A percentile compares a stretch with the other conserved stretches of the same genome.
phyloP scores from a whole-genome alignment of 75 land plant genomes.

The Pinus taeda region DNA sequence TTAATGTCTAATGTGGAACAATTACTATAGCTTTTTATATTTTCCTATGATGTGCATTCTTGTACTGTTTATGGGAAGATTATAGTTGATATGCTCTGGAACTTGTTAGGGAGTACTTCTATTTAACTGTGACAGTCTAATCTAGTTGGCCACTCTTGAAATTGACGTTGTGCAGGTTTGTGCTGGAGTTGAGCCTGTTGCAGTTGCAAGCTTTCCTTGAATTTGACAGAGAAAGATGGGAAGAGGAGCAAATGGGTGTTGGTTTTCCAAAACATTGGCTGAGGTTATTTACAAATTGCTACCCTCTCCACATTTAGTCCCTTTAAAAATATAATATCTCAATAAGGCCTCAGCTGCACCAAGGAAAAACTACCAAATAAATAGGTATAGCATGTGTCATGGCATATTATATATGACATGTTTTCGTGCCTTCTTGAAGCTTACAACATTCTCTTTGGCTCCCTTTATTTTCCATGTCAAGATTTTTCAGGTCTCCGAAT shows the following conservation, averaged over 20 bases:
- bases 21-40: too few species aligned
- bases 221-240: constrained; percentile 40
- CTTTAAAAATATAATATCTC: constrained; percentile 64
- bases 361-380: constrained; percentile 64
- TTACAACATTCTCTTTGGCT: background rate
- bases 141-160: too few species aligned
- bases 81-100: too few species aligned
- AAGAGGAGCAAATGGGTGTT: constrained; percentile 29
- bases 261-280: constrained; percentile 35
- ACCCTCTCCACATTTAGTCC: constrained; percentile 64
- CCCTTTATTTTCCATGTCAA: background rate
- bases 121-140: too few species aligned
- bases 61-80: too few species aligned
- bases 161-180: constrained; percentile 45
- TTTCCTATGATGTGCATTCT: too few species aligned
- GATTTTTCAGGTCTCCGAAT: too few species aligned
- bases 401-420: background rate
- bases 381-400: constrained; percentile 37
- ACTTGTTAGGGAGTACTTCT: too few species aligned
- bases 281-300: constrained; percentile 39
- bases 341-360: constrained; percentile 66
- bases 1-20: too few species aligned
- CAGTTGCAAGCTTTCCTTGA: constrained; percentile 82
- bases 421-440: background rate
- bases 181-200: constrained; percentile 64